phyloP scores from a whole-genome alignment of 1,284 basidiomycete genomes.

The Rhizoctonia solani region DNA sequence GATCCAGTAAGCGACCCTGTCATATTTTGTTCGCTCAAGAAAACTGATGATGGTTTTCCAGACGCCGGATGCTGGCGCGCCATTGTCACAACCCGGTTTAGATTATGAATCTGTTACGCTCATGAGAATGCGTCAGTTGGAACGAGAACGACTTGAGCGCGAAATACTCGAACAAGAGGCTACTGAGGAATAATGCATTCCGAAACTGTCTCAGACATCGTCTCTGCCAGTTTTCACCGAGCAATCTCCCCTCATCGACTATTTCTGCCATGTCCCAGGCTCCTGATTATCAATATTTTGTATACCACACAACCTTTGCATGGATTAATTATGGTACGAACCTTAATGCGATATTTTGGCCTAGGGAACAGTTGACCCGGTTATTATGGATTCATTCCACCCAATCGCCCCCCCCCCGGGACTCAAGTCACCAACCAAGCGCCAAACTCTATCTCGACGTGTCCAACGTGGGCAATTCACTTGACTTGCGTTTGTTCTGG shows the following conservation, averaged over 20 bases:
- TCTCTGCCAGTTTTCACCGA: neutral
- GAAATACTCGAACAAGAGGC: constrained; percentile 58
- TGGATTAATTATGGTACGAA: no score
- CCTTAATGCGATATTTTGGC: no score
- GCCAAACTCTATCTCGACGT: no score
- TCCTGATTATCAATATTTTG: no score
- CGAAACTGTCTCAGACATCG: neutral
- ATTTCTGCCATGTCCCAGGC: neutral
- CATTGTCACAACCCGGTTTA: constrained; percentile 47
- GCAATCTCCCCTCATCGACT: neutral
- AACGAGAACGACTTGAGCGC: constrained; percentile 71
- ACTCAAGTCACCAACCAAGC: no score
- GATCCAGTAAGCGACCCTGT: constrained; percentile 55
- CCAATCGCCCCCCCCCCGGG: no score
- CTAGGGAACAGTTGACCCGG: no score
- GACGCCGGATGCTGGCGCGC: constrained; percentile 18
- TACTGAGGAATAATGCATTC: constrained; percentile 37
- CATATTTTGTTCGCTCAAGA: neutral
- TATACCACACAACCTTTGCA: no score
- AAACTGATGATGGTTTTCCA: no score
- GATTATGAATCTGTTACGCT: constrained; percentile 83
- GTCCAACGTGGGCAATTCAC: no score
- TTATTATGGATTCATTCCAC: no score
- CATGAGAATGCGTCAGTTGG: constrained; percentile 78
- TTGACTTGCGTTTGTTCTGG: no score